phyloP scores from a whole-genome alignment of 441 rosid species.

The Bruguiera hainesii region DNA sequence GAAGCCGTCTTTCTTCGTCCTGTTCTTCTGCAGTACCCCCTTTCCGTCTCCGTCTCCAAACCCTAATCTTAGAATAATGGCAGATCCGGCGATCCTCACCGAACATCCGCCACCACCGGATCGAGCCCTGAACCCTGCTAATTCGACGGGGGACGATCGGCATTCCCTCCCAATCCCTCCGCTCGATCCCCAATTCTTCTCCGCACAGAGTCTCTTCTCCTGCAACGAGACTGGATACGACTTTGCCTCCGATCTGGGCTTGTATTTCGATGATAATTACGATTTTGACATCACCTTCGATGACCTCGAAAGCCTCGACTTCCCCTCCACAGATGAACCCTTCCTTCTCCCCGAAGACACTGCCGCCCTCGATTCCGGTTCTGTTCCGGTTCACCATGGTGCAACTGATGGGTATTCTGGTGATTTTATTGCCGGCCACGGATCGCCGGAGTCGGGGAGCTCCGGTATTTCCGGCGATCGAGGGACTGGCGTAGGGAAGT shows the following conservation, averaged over 20 bases:
- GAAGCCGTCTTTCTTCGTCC: neutral
- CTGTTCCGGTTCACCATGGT: too few relatives aligned
- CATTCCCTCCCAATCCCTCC: constrained; percentile 56
- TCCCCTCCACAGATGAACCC: constrained; percentile 51
- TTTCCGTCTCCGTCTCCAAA: neutral
- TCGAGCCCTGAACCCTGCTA: constrained; percentile 9
- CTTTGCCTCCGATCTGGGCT: constrained; percentile 45
- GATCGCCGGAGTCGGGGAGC: constrained; percentile 29
- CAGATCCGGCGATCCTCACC: constrained; percentile 24
- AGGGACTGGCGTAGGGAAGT: constrained; percentile 32
- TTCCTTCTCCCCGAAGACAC: constrained; percentile 32
- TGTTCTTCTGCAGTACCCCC: too few relatives aligned
- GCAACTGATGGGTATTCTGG: neutral
- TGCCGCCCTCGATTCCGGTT: neutral
- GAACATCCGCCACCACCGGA: constrained; percentile 21
- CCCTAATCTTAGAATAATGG: constrained; percentile 30
- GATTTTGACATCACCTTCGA: constrained; percentile 70
- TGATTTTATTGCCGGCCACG: neutral
- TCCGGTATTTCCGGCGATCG: constrained; percentile 40
- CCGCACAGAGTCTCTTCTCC: constrained; percentile 34
- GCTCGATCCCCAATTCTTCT: constrained; percentile 46
- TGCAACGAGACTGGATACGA: constrained; percentile 21
- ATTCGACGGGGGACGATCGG: constrained; percentile 17
- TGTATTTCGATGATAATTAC: constrained; percentile 35
- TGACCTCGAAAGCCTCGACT: constrained; percentile 48